Base-by-base conservation (phyloP, 2,329 filamentous ascomycete genomes). In the Clarireedia monteithiana region DNA sequence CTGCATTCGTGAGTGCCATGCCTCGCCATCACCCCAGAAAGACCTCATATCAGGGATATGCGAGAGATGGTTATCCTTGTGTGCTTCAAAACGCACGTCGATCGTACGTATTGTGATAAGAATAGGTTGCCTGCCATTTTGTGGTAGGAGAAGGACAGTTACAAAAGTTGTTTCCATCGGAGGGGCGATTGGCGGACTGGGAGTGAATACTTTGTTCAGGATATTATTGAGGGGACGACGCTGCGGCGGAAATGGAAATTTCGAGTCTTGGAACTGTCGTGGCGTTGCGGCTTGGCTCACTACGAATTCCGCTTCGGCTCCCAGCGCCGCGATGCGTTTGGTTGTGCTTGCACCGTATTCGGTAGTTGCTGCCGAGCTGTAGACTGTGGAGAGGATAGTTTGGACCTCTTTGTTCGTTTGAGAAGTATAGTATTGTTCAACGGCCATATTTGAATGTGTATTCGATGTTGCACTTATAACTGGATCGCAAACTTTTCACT, bases 11-110 rank as follows among this genome's bases (percentile, higher is more conserved):
- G 53, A 27, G 7, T 51, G 48, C 53, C 53, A 56, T 34, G 48
- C 39, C 26, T 46, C 39, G 3, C 48, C 53, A 52, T 56, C 53
- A 1, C 53, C 53, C 53, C 53, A 56, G 30, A 56, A 56, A 17
- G 53, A 56, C 14, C 53, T 47, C 53, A 56, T 56, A 17, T 56
- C 53, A 24, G 53, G 53, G 6, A 56, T 40, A 23, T 56, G 53
- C 1, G 53, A 51, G 7, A 56, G 53, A 12, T 56, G 39, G 14
- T 56, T 56, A 24, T 56, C 53, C 38, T 24, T 51, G 23, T 39
- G 39, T 23, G 39, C 48, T 14, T 56, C 53, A 14, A 34, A 9
- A 14, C 53, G 53, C 5, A 56, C 46, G 23, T 56, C 53, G n/a
- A 56, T 52, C n/a, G 53, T 56, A 24, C 53, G 53, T 14, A 56